A percentile compares a stretch with the other conserved stretches of the same genome.
Evolutionary conservation across 1,139 yeast genomes (phyloP).

Genomic region (Casaregolazyma lundiana): DNA sequence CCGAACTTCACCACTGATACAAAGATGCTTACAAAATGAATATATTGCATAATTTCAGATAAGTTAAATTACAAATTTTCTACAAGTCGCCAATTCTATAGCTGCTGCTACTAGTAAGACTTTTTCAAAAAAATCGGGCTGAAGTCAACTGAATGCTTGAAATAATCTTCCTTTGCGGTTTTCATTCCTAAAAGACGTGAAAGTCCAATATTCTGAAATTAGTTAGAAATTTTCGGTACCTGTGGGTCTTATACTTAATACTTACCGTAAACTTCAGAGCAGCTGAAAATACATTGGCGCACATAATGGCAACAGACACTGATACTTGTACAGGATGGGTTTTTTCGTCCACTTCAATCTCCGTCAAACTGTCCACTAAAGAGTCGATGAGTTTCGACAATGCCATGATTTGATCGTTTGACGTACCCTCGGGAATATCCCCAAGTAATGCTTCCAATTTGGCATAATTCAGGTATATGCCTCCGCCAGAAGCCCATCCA

Average conservation of each 20-base stretch:
- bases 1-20: too few species aligned
- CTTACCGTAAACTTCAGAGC: slow-evolving; percentile 18
- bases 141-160: slow-evolving; percentile 23
- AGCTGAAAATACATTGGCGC: slow-evolving; percentile 43
- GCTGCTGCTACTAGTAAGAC: neutral
- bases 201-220: slow-evolving; percentile 16
- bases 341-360: slow-evolving; percentile 30
- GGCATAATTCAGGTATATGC: slow-evolving; percentile 34
- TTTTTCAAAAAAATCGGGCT: slow-evolving; percentile 6
- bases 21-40: too few species aligned
- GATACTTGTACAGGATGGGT: slow-evolving; percentile 32
- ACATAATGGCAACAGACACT: slow-evolving; percentile 51
- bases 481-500: slow-evolving; percentile 53
- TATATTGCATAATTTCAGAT: neutral
- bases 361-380: slow-evolving; percentile 39
- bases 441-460: slow-evolving; percentile 8
- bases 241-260: neutral
- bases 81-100: slow-evolving; percentile 20
- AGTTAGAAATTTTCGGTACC: slow-evolving; percentile 9
- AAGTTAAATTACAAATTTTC: slow-evolving; percentile 13
- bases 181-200: slow-evolving; percentile 27
- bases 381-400: slow-evolving; percentile 11
- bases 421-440: slow-evolving; percentile 1
- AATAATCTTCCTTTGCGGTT: slow-evolving; percentile 24
- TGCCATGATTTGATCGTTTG: neutral